Evolutionary conservation across 192 early-diverging fungal species (phyloP).

Genomic region (Backusella sp.): DNA sequence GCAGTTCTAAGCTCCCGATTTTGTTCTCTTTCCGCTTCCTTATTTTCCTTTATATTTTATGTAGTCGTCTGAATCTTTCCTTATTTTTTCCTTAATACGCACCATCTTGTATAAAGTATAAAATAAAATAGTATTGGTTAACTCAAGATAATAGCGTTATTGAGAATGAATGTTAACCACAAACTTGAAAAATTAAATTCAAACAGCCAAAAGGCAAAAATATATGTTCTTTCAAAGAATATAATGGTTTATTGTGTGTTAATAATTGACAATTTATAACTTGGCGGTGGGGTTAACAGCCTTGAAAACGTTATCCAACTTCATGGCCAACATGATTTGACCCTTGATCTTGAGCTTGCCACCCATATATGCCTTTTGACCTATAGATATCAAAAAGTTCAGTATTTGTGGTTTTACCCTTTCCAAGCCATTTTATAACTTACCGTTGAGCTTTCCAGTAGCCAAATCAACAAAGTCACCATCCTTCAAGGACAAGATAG

Average conservation of each 20-base stretch:
- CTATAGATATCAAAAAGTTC: conserved; percentile 9
- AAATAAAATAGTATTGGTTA: no score
- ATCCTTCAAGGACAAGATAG: conserved; percentile 72
- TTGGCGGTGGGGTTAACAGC: conserved; percentile 54
- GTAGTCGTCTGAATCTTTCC: no score
- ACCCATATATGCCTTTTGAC: conserved; percentile 90
- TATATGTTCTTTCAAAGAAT: conserved; percentile 6
- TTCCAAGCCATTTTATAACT: conserved; percentile 31
- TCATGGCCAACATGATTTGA: conserved; percentile 72
- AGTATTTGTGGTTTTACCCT: background rate
- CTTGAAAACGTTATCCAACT: conserved; percentile 67
- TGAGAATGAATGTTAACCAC: background rate
- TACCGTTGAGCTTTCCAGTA: conserved; percentile 79
- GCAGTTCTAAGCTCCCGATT: background rate
- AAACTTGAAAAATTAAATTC: background rate
- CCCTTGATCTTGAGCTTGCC: conserved; percentile 90
- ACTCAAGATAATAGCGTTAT: background rate
- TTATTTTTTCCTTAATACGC: no score
- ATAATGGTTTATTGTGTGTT: background rate
- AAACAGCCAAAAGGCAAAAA: background rate
- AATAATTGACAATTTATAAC: conserved; percentile 40
- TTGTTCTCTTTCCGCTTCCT: background rate
- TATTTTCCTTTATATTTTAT: background rate
- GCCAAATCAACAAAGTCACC: conserved; percentile 83
- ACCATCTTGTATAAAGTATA: background rate